Conservation (phyloP, 2,329 filamentous ascomycete genomes). For the Verticillium longisporum region DNA sequence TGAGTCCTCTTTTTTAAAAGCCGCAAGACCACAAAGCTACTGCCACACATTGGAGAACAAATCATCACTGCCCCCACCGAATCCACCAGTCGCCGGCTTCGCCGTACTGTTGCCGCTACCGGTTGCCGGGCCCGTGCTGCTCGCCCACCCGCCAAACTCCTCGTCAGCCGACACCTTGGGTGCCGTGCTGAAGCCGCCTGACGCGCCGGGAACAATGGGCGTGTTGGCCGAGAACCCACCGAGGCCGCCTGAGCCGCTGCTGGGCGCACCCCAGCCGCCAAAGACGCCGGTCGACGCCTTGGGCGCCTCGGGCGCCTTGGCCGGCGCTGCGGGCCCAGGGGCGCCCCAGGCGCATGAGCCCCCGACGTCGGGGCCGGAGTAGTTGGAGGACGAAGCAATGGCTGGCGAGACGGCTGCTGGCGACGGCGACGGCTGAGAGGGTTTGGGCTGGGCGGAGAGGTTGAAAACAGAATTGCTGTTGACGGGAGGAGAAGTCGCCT, state of each 20-base stretch:
- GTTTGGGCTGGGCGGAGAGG: slow-evolving; percentile 49
- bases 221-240: slow-evolving; percentile 30
- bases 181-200: slow-evolving; percentile 56
- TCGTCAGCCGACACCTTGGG: slow-evolving; percentile 81
- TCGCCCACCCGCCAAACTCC: slow-evolving; percentile 94
- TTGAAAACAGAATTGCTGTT: slow-evolving; percentile 70
- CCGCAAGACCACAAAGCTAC: slow-evolving; percentile 38
- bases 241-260: slow-evolving; percentile 6
- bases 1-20: too few relatives aligned
- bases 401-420: slow-evolving; percentile 25
- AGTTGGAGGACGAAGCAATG: slow-evolving; percentile 28
- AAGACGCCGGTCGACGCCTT: slow-evolving; percentile 47
- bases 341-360: slow-evolving; percentile 78
- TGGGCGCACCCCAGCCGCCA: slow-evolving; percentile 42
- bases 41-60: slow-evolving; percentile 96
- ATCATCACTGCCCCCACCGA: slow-evolving; percentile 67
- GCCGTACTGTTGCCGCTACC: slow-evolving; percentile 26
- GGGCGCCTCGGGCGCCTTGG: slow-evolving; percentile 50
- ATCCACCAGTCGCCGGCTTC: slow-evolving; percentile 48
- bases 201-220: slow-evolving; percentile 54
- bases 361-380: slow-evolving; percentile 67
- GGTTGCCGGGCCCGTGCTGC: slow-evolving; percentile 48
- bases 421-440: slow-evolving; percentile 29
- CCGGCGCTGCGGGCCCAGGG: slow-evolving; percentile 48
- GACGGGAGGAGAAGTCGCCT: slow-evolving; percentile 28